Conservation (phyloP, 306 rosid genomes). For the Quercus wislizeni region DNA sequence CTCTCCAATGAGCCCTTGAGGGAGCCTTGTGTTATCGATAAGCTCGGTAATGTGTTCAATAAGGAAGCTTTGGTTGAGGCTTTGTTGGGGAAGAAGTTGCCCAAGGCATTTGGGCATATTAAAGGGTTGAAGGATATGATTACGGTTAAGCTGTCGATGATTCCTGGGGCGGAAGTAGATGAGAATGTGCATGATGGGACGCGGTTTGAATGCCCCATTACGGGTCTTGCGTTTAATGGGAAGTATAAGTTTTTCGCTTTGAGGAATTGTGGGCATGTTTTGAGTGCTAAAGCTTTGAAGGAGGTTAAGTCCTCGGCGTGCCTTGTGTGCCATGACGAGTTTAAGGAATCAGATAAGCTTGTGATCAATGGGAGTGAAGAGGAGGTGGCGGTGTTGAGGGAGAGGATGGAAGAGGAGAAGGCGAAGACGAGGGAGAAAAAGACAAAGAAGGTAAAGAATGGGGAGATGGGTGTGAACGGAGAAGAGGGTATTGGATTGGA, state of each 20-base stretch:
- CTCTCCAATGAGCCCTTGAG: constrained; percentile 78
- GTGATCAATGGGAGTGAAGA: constrained; percentile 85
- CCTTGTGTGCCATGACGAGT: constrained; percentile 69
- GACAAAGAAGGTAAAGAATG: constrained; percentile 56
- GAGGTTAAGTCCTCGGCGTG: constrained; percentile 71
- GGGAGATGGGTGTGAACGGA: constrained; percentile 23
- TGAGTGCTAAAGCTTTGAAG: constrained; percentile 87
- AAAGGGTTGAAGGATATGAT: constrained; percentile 93
- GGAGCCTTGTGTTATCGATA: constrained; percentile 84
- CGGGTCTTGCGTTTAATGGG: constrained; percentile 85
- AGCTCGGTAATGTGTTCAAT: constrained; percentile 79
- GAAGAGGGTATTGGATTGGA: constrained; percentile 39
- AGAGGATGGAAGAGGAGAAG: constrained; percentile 80
- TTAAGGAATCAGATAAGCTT: constrained; percentile 57
- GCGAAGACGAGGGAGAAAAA: constrained; percentile 56
- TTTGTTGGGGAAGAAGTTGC: constrained; percentile 77
- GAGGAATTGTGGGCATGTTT: constrained; percentile 85
- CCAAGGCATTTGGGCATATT: constrained; percentile 78
- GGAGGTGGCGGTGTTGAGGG: constrained; percentile 71
- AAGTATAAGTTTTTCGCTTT: constrained; percentile 71
- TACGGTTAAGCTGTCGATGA: constrained; percentile 34
- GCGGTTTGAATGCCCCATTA: constrained; percentile 74
- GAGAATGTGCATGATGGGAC: constrained; percentile 14
- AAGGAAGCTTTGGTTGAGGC: constrained; percentile 82
- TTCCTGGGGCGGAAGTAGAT: constrained; percentile 37